Evolutionary conservation across 2,329 filamentous ascomycete genomes (phyloP).

Genomic region (Claviceps spartinae): DNA sequence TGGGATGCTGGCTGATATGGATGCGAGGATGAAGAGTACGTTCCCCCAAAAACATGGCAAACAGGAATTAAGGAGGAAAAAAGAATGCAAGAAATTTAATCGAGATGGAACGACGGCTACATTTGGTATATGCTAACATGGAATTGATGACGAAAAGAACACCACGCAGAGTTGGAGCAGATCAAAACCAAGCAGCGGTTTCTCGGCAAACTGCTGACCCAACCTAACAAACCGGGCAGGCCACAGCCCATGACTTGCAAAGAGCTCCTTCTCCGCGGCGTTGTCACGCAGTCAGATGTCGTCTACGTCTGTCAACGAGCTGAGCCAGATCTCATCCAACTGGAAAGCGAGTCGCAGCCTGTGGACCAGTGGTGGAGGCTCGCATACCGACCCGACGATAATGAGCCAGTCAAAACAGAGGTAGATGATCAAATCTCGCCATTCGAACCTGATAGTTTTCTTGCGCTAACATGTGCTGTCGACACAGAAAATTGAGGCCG

Average conservation of each 20-base stretch:
- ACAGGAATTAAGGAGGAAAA: conserved; percentile 4
- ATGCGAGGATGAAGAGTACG: conserved; percentile 23
- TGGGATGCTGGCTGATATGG: conserved; percentile 21
- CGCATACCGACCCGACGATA: conserved; percentile 25
- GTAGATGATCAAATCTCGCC: conserved; percentile 19
- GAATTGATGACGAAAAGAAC: conserved; percentile 8
- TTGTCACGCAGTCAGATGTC: conserved; percentile 32
- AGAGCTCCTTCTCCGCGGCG: conserved; percentile 37
- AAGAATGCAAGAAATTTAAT: neutral
- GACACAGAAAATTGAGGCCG: conserved; percentile 34
- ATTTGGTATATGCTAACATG: neutral
- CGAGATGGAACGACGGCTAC: too few relatives aligned
- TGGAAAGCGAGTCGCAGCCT: conserved; percentile 19
- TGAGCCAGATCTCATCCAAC: conserved; percentile 27
- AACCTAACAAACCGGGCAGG: conserved; percentile 23
- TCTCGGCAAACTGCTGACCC: conserved; percentile 26
- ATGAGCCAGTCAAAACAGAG: conserved; percentile 33
- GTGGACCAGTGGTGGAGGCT: conserved; percentile 45
- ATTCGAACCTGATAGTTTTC: neutral
- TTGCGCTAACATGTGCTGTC: neutral
- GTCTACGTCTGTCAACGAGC: conserved; percentile 36
- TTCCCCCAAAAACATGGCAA: neutral
- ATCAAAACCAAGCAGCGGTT: conserved; percentile 23
- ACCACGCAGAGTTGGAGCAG: conserved; percentile 17
- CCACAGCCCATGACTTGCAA: conserved; percentile 27